These are phyloP conservation scores for Phytopythium chamaehyphon DNA, from an alignment of 352 stramenopile genomes.

Conservation along the genomic window DNA sequence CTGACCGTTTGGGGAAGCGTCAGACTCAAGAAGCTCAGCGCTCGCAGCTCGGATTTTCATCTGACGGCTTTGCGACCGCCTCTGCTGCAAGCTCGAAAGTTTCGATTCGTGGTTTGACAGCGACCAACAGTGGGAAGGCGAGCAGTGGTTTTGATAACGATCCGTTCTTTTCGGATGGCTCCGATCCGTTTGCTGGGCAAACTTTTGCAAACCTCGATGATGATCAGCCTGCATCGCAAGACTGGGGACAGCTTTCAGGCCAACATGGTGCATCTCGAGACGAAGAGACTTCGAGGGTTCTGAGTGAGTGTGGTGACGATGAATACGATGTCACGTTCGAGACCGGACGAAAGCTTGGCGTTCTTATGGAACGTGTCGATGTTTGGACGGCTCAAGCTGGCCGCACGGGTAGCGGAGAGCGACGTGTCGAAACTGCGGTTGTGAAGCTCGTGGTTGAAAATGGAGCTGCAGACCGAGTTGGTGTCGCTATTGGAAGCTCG, in stretches of 20 bases:
- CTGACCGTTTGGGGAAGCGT: slow-evolving; percentile 44
- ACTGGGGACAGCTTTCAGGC: slow-evolving; percentile 12
- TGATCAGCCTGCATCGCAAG: slow-evolving; percentile 18
- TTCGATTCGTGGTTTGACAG: slow-evolving; percentile 36
- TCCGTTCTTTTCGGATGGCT: slow-evolving; percentile 60
- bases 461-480: slow-evolving; percentile 61
- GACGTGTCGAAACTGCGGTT: slow-evolving; percentile 58
- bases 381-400: slow-evolving; percentile 34
- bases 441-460: slow-evolving; percentile 84
- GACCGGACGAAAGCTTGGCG: slow-evolving; percentile 67
- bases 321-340: slow-evolving; percentile 83
- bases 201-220: slow-evolving; percentile 70
- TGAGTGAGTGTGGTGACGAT: slow-evolving; percentile 33
- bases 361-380: slow-evolving; percentile 79
- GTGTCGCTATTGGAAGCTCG: slow-evolving; percentile 58
- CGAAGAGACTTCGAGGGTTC: slow-evolving; percentile 12
- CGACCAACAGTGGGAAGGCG: slow-evolving; percentile 11
- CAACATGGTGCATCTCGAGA: slow-evolving; percentile 7
- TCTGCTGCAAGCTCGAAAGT: slow-evolving; percentile 22
- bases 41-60: slow-evolving; percentile 50
- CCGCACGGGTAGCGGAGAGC: slow-evolving; percentile 23
- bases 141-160: slow-evolving; percentile 33
- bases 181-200: slow-evolving; percentile 54
- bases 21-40: slow-evolving; percentile 66
- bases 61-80: slow-evolving; percentile 35